A percentile compares a stretch with the other conserved stretches of the same genome.
Conservation (phyloP, 768 basidiomycete species). For the Podaxis sp. region DNA sequence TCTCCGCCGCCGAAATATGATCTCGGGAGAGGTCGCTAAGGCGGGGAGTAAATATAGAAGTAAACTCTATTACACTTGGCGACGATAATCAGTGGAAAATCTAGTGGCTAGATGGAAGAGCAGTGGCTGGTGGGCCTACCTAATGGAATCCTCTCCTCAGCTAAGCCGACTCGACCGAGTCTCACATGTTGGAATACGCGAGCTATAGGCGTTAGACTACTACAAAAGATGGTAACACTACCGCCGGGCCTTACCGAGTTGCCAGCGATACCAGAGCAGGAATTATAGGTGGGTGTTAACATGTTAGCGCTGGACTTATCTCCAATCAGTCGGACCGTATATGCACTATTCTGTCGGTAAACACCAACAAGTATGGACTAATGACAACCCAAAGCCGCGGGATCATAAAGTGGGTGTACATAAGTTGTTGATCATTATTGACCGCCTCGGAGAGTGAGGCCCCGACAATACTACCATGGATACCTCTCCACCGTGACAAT, state of each 20-base stretch:
- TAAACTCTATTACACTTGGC: too few relatives aligned
- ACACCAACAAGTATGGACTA: not conserved
- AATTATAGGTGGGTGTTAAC: not conserved
- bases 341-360: not conserved
- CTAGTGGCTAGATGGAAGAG: not conserved
- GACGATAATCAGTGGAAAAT: too few relatives aligned
- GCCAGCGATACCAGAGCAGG: not conserved
- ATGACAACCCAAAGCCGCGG: not conserved
- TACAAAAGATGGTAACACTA: too few relatives aligned
- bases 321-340: not conserved
- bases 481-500: not conserved
- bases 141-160: not conserved
- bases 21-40: not conserved
- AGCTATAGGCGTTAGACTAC: too few relatives aligned
- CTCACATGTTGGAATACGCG: not conserved
- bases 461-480: not conserved
- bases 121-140: not conserved
- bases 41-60: not conserved
- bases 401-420: not conserved
- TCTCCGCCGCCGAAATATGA: not conserved
- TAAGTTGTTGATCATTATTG: not conserved
- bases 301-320: not conserved
- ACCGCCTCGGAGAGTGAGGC: not conserved
- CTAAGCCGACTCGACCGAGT: not conserved
- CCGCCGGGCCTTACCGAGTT: too few relatives aligned